Evolutionary conservation across 345 rosid species (phyloP).

Genomic region (Sonneratia alba): DNA sequence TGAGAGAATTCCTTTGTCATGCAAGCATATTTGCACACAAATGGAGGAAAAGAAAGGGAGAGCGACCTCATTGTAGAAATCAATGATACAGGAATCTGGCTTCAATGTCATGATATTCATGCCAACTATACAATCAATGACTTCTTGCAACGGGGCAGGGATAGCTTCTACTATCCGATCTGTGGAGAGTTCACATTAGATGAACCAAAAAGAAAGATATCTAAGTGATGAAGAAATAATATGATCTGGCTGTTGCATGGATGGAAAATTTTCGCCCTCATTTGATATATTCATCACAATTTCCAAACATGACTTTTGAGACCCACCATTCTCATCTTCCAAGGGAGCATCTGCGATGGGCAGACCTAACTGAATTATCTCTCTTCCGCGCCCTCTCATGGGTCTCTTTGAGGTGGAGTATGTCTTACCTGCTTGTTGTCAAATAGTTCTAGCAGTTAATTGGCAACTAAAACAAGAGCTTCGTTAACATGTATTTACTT

Average conservation of each 20-base stretch:
- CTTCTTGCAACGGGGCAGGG: slow-evolving; percentile 66
- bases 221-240: background rate
- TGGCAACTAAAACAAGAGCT: background rate
- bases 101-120: slow-evolving; percentile 49
- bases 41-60: background rate
- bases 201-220: background rate
- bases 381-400: slow-evolving; percentile 85
- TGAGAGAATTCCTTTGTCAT: background rate
- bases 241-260: background rate
- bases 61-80: slow-evolving; percentile 70
- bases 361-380: slow-evolving; percentile 83
- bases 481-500: too few species aligned
- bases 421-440: slow-evolving; percentile 53
- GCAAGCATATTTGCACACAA: background rate
- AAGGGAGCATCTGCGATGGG: slow-evolving; percentile 66
- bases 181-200: slow-evolving; percentile 20
- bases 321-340: slow-evolving; percentile 51
- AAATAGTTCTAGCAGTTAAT: slow-evolving; percentile 5
- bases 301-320: slow-evolving; percentile 46
- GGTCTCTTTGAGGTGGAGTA: slow-evolving; percentile 67
- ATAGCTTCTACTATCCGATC: slow-evolving; percentile 58
- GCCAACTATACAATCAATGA: slow-evolving; percentile 51
- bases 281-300: background rate
- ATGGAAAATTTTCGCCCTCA: too few species aligned
- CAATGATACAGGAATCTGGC: slow-evolving; percentile 83